Evolutionary conservation across 768 basidiomycete species (phyloP), one percentile per base, ranked within the genome.

Genomic region (Lactarius hatsudake): DNA sequence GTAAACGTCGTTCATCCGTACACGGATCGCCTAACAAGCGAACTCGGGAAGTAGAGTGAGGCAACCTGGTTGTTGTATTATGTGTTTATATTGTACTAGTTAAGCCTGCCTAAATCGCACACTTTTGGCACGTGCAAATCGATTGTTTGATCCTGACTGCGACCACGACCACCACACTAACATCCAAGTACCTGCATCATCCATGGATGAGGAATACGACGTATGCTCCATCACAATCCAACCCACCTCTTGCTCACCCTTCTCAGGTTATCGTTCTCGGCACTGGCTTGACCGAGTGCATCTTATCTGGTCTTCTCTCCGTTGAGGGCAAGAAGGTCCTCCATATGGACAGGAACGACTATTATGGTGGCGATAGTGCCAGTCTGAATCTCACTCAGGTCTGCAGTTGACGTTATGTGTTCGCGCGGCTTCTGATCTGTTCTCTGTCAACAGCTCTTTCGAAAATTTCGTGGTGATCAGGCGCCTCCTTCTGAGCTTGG

Each of bases 271-370:
- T 94, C 77, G 90, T 95, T 71, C 86, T 98, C 73, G 97, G 97
- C 68, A 99, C 97, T 69, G 97, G 97, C 69, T 81, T 99, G 75
- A 98, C 96, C 34, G 97, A 99, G 79, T 98, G 97, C 81, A 96
- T 98, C 77, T 87, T 99, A 69, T 98, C 97, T 18, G 97, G 97
- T 43, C 81, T 99, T 73, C 84, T 99, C 73, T 98, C 96, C n/a
- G 96, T 98, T 55, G 97, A 98, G 78, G 96, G 97, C 70, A 98
- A 98, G 86, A 99, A 98, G 81, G 97, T 99, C 74, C 87, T 99
- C 60, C 97, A 99, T 79, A 98, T 97, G 85, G 95, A 96, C 79
- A 84, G 94, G 74, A 98, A 98, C 74, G 96, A 99, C 79, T 99
- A 99, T 79, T 99, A 99, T 69, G 97, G 97, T 55, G 97, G 93